Evolutionary conservation across 768 basidiomycete species (phyloP).

Genomic region (Floccularia luteovirens): DNA sequence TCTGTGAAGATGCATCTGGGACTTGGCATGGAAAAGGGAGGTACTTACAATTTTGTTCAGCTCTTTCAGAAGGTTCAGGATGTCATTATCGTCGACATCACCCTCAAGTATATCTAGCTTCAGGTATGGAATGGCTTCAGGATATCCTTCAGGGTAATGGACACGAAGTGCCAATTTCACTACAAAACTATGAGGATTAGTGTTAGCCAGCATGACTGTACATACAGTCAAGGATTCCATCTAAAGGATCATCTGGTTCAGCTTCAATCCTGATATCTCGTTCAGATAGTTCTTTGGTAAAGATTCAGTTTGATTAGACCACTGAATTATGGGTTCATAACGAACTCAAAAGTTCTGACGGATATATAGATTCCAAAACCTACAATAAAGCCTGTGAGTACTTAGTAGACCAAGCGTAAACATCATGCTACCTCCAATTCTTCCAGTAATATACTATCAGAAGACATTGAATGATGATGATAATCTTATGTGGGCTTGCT

Average conservation of each 20-base stretch:
- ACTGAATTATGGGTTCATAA: slow-evolving; percentile 26
- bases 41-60: slow-evolving; percentile 49
- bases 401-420: slow-evolving; percentile 3
- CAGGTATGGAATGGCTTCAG: slow-evolving; percentile 74
- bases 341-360: slow-evolving; percentile 88
- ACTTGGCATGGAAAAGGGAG: slow-evolving; percentile 4
- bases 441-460: slow-evolving; percentile 68
- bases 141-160: slow-evolving; percentile 77
- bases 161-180: slow-evolving; percentile 72
- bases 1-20: slow-evolving; percentile 3
- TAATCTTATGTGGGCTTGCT: too few species aligned
- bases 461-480: slow-evolving; percentile 39
- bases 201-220: slow-evolving; percentile 9
- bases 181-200: slow-evolving; percentile 21
- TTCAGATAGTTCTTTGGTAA: slow-evolving; percentile 74
- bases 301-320: slow-evolving; percentile 35
- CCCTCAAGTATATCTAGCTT: slow-evolving; percentile 57
- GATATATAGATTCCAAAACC: slow-evolving; percentile 96
- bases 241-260: slow-evolving; percentile 75
- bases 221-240: slow-evolving; percentile 54
- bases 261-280: slow-evolving; percentile 76
- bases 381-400: slow-evolving; percentile 20
- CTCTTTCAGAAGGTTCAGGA: slow-evolving; percentile 44
- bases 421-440: slow-evolving; percentile 72
- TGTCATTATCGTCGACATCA: slow-evolving; percentile 49